A percentile compares a stretch with the other conserved stretches of the same genome.
Conservation (phyloP, 768 basidiomycete species). For the Asterophora parasitica region DNA sequence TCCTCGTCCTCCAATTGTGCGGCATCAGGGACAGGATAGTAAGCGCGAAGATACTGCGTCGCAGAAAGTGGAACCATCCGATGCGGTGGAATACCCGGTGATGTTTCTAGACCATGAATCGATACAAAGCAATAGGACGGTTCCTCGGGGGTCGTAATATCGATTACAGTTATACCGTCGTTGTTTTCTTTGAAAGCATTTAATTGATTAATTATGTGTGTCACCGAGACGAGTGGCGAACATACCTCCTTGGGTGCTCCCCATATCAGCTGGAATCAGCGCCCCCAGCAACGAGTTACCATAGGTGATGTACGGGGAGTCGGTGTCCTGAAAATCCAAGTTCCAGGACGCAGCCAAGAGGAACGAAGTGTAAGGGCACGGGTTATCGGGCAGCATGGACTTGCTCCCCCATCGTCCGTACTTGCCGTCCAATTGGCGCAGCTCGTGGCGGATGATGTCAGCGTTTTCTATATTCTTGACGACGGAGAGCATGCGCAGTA, state of each 20-base stretch:
- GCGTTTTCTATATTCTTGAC: conserved; percentile 32
- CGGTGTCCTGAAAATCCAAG: conserved; percentile 20
- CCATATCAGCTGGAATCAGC: conserved; percentile 20
- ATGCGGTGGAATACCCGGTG: too few relatives aligned
- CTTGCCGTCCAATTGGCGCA: conserved; percentile 26
- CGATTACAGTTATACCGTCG: conserved; percentile 26
- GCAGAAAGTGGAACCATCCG: conserved; percentile 13
- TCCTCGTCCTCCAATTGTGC: conserved; percentile 1
- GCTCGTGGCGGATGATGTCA: conserved; percentile 30
- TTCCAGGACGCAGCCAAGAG: conserved; percentile 27
- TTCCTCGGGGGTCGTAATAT: conserved; percentile 20
- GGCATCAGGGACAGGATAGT: conserved; percentile 12
- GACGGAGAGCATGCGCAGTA: too few relatives aligned
- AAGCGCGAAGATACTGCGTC: conserved; percentile 15
- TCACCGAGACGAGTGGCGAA: neutral
- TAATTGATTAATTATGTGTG: too few relatives aligned
- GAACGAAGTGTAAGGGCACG: conserved; percentile 29
- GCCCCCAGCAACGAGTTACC: conserved; percentile 11
- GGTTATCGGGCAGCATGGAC: conserved; percentile 17
- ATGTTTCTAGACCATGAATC: too few relatives aligned
- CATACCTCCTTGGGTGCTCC: conserved; percentile 23
- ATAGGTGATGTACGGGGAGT: conserved; percentile 14
- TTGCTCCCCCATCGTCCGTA: conserved; percentile 18
- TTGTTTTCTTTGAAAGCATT: conserved; percentile 21
- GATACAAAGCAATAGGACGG: conserved; percentile 23